phyloP scores from a whole-genome alignment of 768 basidiomycete genomes.

The Hypholoma fasciculare region DNA sequence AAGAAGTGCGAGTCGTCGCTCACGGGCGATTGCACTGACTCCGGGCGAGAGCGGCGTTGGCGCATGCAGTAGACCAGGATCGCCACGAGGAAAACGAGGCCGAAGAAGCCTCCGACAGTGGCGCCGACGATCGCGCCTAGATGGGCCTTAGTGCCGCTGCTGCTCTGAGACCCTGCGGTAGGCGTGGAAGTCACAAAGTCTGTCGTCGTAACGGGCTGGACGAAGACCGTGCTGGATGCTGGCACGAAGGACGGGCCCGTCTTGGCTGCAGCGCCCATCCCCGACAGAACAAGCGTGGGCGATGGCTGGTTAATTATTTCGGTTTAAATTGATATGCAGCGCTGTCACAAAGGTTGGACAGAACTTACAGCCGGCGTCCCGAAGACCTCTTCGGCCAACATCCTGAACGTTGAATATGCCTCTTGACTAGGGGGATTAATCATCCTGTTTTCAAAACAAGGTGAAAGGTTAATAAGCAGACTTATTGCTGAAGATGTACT shows the following conservation, averaged over 20 bases:
- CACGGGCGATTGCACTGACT: background rate
- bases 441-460: background rate
- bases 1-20: conserved; percentile 5
- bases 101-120: conserved; percentile 22
- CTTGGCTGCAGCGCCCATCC: background rate
- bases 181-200: background rate
- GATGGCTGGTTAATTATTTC: background rate
- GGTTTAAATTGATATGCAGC: background rate
- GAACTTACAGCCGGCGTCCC: conserved; percentile 4
- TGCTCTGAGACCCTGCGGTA: background rate
- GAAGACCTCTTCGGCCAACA: background rate
- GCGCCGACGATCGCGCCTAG: conserved; percentile 10
- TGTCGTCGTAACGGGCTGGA: background rate
- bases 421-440: conserved; percentile 2
- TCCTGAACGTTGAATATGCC: background rate
- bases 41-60: background rate
- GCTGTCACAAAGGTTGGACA: too few species aligned
- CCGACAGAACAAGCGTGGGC: background rate
- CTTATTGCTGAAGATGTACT: background rate
- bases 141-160: conserved; percentile 11
- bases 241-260: background rate
- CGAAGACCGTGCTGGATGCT: background rate
- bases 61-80: background rate
- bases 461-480: background rate
- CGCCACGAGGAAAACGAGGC: conserved; percentile 11